These are phyloP conservation scores for Ogataea angusta DNA, from an alignment of 805 yeast genomes.

Conservation along the genomic window DNA sequence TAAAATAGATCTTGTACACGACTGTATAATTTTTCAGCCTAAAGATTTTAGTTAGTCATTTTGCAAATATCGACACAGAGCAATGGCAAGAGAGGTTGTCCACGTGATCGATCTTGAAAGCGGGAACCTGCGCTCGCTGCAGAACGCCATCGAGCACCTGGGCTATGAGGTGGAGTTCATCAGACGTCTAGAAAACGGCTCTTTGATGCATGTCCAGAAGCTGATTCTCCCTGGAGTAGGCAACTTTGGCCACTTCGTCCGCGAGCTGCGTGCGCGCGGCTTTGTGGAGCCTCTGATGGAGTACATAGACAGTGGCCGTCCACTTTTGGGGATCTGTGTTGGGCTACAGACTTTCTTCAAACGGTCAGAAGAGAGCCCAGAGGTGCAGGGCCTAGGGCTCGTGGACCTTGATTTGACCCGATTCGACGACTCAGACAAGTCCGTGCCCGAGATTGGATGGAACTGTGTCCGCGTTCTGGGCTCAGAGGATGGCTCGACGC, in stretches of 20 bases:
- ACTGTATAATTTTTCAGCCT: conserved; percentile 2
- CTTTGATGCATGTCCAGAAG: conserved; percentile 43
- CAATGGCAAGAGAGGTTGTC: conserved; percentile 34
- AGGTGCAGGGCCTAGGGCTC: conserved; percentile 53
- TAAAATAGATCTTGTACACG: conserved; percentile 13
- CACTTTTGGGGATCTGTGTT: conserved; percentile 96
- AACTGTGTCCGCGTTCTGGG: conserved; percentile 38
- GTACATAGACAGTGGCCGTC: conserved; percentile 74
- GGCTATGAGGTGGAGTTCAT: conserved; percentile 71
- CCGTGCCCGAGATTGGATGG: conserved; percentile 99
- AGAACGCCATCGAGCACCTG: conserved; percentile 76
- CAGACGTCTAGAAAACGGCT: conserved; percentile 54
- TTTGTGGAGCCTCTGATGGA: conserved; percentile 62
- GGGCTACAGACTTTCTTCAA: conserved; percentile 85
- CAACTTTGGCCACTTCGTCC: conserved; percentile 90
- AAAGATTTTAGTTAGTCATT: neutral
- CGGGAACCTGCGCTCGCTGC: conserved; percentile 87
- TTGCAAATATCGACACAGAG: neutral
- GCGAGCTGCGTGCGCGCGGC: conserved; percentile 56
- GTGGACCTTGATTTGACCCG: conserved; percentile 52
- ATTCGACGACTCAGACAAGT: conserved; percentile 61
- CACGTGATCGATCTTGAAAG: conserved; percentile 89
- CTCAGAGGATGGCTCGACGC: conserved; percentile 24
- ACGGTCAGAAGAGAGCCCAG: conserved; percentile 72
- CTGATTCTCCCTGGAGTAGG: conserved; percentile 96